Conservation (phyloP, 2,329 filamentous ascomycete species). For the Fusarium burgessii region DNA sequence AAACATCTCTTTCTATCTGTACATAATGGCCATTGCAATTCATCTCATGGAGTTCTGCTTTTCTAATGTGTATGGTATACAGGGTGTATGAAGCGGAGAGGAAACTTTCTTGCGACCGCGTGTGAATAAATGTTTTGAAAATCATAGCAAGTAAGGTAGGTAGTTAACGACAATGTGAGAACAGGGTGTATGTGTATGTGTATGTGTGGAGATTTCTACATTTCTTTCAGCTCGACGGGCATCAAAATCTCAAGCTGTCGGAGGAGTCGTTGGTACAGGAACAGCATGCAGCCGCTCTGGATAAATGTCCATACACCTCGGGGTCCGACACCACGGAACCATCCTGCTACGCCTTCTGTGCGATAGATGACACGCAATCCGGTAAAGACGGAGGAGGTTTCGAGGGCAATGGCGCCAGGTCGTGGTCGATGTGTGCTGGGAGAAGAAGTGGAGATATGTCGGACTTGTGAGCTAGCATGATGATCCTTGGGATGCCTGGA, state of each 20-base stretch:
- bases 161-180: conserved; percentile 35
- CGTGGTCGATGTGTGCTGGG: conserved; percentile 85
- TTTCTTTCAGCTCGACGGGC: conserved; percentile 48
- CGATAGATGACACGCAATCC: conserved; percentile 90
- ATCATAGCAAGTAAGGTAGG: conserved; percentile 30
- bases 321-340: conserved; percentile 95
- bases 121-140: conserved; percentile 19
- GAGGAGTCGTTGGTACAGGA: conserved; percentile 90
- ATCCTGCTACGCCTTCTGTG: conserved; percentile 87
- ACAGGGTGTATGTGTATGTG: conserved; percentile 15
- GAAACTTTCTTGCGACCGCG: conserved; percentile 18
- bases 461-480: conserved; percentile 64
- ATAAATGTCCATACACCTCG: conserved; percentile 97
- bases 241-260: conserved; percentile 74
- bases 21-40: conserved; percentile 45
- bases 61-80: conserved; percentile 30
- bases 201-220: conserved; percentile 42
- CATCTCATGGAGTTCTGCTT: conserved; percentile 30
- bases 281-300: conserved; percentile 96
- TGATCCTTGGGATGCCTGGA: conserved; percentile 48
- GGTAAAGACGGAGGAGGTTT: conserved; percentile 89
- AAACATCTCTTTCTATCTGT: conserved; percentile 43
- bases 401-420: conserved; percentile 81
- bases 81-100: conserved; percentile 17
- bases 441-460: conserved; percentile 89